Percentiles rank a stretch among this genome's conserved stretches.
These are phyloP conservation scores for Collybiopsis confluens DNA, from an alignment of 768 basidiomycete species.

Conservation along the genomic window DNA sequence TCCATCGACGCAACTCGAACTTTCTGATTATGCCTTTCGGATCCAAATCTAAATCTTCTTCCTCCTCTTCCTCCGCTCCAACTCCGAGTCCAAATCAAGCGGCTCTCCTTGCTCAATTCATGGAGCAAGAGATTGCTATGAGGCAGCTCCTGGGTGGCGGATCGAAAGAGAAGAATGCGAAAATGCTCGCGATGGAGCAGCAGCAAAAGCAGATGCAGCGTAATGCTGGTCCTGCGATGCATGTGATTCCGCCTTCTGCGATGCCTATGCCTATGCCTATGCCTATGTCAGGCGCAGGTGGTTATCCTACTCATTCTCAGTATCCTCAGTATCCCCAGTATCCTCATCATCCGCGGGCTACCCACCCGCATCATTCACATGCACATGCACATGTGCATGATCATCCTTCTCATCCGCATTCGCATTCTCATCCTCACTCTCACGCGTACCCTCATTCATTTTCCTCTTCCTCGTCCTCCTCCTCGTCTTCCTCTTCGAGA, in stretches of 20 bases:
- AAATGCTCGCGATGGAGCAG: background rate
- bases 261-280: background rate
- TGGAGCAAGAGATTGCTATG: background rate
- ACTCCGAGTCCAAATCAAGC: background rate
- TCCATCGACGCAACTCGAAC: no score
- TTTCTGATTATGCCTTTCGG: conserved; percentile 2
- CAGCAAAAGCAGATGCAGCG: background rate
- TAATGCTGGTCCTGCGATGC: background rate
- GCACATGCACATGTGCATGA: background rate
- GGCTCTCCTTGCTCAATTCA: background rate
- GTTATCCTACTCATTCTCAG: background rate
- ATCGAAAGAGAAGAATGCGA: background rate
- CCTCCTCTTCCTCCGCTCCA: background rate
- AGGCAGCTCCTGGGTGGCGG: conserved; percentile 1
- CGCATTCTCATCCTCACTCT: background rate
- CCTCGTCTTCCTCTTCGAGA: background rate
- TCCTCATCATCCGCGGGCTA: background rate
- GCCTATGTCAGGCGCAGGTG: background rate
- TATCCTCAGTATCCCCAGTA: background rate
- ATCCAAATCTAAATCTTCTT: background rate
- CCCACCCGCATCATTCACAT: background rate
- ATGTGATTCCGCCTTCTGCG: background rate
- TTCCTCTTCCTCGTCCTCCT: background rate
- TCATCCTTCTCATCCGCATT: background rate
- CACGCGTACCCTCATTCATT: background rate